Conservation (phyloP, 768 basidiomycete species). For the Pisolithus marmoratus region DNA sequence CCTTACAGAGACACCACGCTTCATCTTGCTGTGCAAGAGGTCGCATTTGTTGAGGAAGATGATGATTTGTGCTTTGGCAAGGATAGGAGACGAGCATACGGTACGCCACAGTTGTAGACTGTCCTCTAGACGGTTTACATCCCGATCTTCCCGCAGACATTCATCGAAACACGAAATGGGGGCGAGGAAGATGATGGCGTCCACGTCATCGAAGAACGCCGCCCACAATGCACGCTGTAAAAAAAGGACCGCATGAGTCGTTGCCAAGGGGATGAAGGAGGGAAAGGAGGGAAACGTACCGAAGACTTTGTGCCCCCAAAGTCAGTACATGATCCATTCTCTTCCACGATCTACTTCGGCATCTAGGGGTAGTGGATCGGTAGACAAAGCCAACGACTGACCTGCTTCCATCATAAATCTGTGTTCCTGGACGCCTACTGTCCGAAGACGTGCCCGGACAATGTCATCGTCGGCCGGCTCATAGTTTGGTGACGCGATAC, state of each 20-base stretch:
- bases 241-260: slow-evolving; percentile 7
- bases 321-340: slow-evolving; percentile 79
- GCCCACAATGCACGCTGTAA: slow-evolving; percentile 67
- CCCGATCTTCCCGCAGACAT: slow-evolving; percentile 61
- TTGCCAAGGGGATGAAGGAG: not conserved
- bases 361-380: not conserved
- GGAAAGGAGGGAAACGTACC: slow-evolving; percentile 29
- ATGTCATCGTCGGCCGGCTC: slow-evolving; percentile 73
- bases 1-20: slow-evolving; percentile 56
- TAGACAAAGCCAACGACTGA: slow-evolving; percentile 22
- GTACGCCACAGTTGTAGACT: slow-evolving; percentile 71
- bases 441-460: slow-evolving; percentile 71
- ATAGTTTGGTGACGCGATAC: slow-evolving; percentile 58
- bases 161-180: slow-evolving; percentile 81
- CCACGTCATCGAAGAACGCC: slow-evolving; percentile 76
- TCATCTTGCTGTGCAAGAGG: slow-evolving; percentile 66
- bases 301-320: slow-evolving; percentile 72
- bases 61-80: slow-evolving; percentile 48
- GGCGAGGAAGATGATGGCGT: slow-evolving; percentile 77
- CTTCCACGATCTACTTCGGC: slow-evolving; percentile 45
- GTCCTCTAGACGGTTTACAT: slow-evolving; percentile 72
- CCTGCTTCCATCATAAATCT: slow-evolving; percentile 60
- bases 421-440: slow-evolving; percentile 75
- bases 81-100: slow-evolving; percentile 63
- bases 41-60: slow-evolving; percentile 68